Evolutionary conservation across 805 yeast species (phyloP).

Genomic region (Metschnikowia lachancei): DNA sequence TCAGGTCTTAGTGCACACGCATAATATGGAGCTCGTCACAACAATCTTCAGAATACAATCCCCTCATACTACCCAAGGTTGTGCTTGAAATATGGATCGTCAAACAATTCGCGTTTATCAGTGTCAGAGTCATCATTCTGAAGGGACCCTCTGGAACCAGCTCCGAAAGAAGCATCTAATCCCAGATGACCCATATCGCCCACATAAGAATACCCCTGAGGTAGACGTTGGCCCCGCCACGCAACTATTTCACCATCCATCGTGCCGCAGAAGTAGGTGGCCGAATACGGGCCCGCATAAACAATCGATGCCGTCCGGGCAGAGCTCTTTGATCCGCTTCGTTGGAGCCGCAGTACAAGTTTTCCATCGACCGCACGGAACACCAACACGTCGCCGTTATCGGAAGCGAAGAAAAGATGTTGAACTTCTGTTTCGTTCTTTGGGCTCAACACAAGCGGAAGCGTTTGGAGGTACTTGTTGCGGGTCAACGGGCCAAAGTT

Average conservation of each 20-base stretch:
- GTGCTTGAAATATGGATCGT: constrained; percentile 10
- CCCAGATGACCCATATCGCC: not conserved
- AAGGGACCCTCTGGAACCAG: too few relatives aligned
- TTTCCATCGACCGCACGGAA: constrained; percentile 61
- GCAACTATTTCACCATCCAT: constrained; percentile 61
- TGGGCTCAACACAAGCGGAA: constrained; percentile 55
- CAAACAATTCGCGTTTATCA: constrained; percentile 3
- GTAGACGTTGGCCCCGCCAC: constrained; percentile 40
- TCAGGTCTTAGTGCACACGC: too few relatives aligned
- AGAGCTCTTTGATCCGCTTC: constrained; percentile 38
- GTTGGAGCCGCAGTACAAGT: constrained; percentile 53
- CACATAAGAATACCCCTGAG: not conserved
- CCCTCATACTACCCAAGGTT: not conserved
- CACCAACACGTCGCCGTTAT: constrained; percentile 66
- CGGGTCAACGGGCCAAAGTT: constrained; percentile 79
- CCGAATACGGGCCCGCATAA: constrained; percentile 43
- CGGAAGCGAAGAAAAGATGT: constrained; percentile 68
- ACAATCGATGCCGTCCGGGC: constrained; percentile 53
- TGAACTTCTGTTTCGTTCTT: constrained; percentile 52
- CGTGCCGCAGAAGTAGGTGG: constrained; percentile 57
- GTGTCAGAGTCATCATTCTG: not conserved
- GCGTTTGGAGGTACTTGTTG: constrained; percentile 50
- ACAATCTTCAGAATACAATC: too few relatives aligned
- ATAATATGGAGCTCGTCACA: too few relatives aligned
- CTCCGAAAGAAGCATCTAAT: too few relatives aligned